Conservation (phyloP, 169 alveolate genomes). For the Plasmodium knowlesi region DNA sequence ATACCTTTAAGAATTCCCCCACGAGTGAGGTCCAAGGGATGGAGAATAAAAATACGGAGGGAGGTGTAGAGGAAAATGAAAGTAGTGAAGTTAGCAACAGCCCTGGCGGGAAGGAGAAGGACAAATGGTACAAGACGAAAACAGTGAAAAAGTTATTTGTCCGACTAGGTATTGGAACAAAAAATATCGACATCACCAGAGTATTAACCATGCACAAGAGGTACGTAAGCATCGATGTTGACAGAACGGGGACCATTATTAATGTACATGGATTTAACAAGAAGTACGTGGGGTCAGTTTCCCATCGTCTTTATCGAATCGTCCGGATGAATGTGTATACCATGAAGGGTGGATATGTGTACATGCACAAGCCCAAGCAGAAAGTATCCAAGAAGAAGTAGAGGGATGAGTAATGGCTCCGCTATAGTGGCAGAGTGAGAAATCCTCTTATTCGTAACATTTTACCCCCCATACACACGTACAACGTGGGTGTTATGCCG, state of each 20-base stretch:
- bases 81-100: background rate
- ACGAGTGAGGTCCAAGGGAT: constrained; percentile 18
- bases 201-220: constrained; percentile 84
- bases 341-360: constrained; percentile 90
- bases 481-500: no score
- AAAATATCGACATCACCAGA: constrained; percentile 87
- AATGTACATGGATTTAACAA: constrained; percentile 89
- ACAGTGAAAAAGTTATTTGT: constrained; percentile 86
- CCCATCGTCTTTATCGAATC: constrained; percentile 83
- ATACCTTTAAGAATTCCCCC: constrained; percentile 11
- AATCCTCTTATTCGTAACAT: background rate
- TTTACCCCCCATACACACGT: background rate
- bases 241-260: constrained; percentile 80
- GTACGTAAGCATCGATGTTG: constrained; percentile 84
- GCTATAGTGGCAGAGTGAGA: background rate
- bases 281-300: constrained; percentile 88
- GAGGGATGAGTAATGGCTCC: background rate
- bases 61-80: background rate
- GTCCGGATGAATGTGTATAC: constrained; percentile 90
- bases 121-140: constrained; percentile 71
- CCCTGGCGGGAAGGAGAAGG: background rate
- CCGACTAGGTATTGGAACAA: constrained; percentile 90
- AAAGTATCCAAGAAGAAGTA: constrained; percentile 85
- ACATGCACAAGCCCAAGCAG: constrained; percentile 84
- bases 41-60: background rate